Evolutionary conservation across 1,284 basidiomycete genomes (phyloP).

Genomic region (Moniliophthora roreri): DNA sequence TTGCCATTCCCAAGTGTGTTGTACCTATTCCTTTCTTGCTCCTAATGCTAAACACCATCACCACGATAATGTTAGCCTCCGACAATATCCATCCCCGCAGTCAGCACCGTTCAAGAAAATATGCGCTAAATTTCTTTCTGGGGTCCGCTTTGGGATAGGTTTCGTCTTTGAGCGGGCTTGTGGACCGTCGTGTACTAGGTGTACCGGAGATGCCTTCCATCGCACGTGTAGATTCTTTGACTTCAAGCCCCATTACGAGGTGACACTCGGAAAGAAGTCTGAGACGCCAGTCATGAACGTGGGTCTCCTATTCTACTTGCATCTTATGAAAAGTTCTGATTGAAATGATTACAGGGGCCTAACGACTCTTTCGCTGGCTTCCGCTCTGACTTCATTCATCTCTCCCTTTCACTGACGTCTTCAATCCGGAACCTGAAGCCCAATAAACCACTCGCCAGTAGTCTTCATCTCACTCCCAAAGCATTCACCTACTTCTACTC

Average conservation of each 20-base stretch:
- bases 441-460: conserved; percentile 49
- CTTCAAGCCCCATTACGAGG: conserved; percentile 83
- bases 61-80: conserved; percentile 15
- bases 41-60: conserved; percentile 9
- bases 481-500: conserved; percentile 90
- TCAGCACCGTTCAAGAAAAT: conserved; percentile 44
- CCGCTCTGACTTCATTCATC: conserved; percentile 93
- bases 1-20: conserved; percentile 81
- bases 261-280: conserved; percentile 61
- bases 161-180: conserved; percentile 87
- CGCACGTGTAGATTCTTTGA: conserved; percentile 81
- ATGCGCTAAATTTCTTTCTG: conserved; percentile 84
- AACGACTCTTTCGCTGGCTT: conserved; percentile 88
- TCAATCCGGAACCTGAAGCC: conserved; percentile 36
- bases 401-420: conserved; percentile 86
- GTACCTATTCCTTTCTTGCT: neutral
- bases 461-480: conserved; percentile 86
- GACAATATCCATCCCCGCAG: conserved; percentile 18
- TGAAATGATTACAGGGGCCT: conserved; percentile 32
- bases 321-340: neutral
- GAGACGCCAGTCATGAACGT: conserved; percentile 53
- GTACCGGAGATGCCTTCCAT: conserved; percentile 67
- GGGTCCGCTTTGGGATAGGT: conserved; percentile 91
- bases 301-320: conserved; percentile 16
- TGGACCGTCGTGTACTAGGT: conserved; percentile 67